phyloP scores from a whole-genome alignment of 139 green algal genomes.

The Volvox africanus region DNA sequence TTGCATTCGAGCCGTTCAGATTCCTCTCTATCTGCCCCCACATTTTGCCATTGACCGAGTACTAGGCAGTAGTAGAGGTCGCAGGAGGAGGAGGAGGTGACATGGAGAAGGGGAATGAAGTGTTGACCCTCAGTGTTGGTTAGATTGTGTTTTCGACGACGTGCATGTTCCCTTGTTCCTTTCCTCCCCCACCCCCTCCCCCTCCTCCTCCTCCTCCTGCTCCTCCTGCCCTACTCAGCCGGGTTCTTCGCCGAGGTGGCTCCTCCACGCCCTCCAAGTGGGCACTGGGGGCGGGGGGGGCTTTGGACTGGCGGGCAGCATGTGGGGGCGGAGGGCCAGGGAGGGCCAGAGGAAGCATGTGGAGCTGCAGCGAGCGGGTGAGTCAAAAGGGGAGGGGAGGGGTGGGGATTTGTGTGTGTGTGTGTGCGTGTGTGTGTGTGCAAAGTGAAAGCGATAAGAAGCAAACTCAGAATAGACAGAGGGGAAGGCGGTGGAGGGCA shows the following conservation, averaged over 20 bases:
- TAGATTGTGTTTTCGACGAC: background rate
- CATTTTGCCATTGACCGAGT: too few relatives aligned
- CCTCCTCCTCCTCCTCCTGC: background rate
- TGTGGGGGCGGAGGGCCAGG: slow-evolving; percentile 17
- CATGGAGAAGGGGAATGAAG: background rate
- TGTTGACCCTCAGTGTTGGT: background rate
- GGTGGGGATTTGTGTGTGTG: background rate
- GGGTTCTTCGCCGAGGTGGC: background rate
- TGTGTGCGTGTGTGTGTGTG: background rate
- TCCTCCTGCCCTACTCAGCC: background rate
- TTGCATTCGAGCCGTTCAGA: too few relatives aligned
- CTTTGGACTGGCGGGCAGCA: slow-evolving; percentile 6
- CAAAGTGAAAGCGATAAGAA: too few relatives aligned
- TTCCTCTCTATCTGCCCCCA: too few relatives aligned
- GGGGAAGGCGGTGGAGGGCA: background rate
- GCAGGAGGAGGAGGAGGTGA: background rate
- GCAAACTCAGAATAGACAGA: too few relatives aligned
- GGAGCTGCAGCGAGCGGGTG: slow-evolving; percentile 53
- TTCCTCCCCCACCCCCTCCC: background rate
- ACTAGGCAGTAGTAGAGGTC: too few relatives aligned
- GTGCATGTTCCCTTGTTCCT: background rate
- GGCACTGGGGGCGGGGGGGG: slow-evolving; percentile 9
- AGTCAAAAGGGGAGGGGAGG: background rate
- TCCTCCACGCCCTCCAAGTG: slow-evolving; percentile 45
- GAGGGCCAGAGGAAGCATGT: slow-evolving; percentile 52